Evolutionary conservation across 2,329 filamentous ascomycete genomes (phyloP), one percentile per base, ranked within the genome.

Genomic region (Metarhizium rileyi): DNA sequence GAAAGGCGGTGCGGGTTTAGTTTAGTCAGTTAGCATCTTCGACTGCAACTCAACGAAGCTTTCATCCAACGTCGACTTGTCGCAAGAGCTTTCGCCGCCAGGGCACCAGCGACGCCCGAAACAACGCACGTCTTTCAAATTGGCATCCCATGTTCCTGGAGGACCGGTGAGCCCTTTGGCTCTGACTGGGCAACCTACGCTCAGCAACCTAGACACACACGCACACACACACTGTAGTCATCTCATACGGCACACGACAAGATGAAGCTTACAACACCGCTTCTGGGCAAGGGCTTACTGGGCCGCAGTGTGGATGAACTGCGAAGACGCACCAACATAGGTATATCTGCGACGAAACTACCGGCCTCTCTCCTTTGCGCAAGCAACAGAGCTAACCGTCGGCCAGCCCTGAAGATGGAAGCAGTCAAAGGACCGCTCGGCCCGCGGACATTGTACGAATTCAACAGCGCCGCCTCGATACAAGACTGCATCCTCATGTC

Each of bases 401-500:
- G 10, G 14, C 47, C 61, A 89, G 87, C 80, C 35, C 66, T 87
- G 55, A 85, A 77, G 47, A 73, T 86, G 57, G 85, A 90, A 67
- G 83, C 77, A 46, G 73, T 89, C 59, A 81, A 80, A 56, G 76
- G 76, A 25, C 79, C 86, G 23, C 75, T 73, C 1, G 78, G 77
- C 23, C 83, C 86, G 1, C 80, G 78, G 52, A 71, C 76, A 6
- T 75, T 93, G 30, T 77, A 84, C 60, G 70, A 73, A 56, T 91
- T 91, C 68, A 70, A 76, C 58, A 58, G 62, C 18, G 62, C 70
- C 40, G 68, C 71, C 22, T 70, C 71, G 4, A 59, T 80, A 35
- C 56, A 66, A 33, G 69, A 72, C 54, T 80, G 76, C 66, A 93
- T 95, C 66, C 73, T 86, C 56, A 93, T 97, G 83, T 87, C 84